Evolutionary conservation across 2,329 filamentous ascomycete genomes (phyloP), one percentile per base, ranked within the genome.

Genomic region (Aspergillus sp.): DNA sequence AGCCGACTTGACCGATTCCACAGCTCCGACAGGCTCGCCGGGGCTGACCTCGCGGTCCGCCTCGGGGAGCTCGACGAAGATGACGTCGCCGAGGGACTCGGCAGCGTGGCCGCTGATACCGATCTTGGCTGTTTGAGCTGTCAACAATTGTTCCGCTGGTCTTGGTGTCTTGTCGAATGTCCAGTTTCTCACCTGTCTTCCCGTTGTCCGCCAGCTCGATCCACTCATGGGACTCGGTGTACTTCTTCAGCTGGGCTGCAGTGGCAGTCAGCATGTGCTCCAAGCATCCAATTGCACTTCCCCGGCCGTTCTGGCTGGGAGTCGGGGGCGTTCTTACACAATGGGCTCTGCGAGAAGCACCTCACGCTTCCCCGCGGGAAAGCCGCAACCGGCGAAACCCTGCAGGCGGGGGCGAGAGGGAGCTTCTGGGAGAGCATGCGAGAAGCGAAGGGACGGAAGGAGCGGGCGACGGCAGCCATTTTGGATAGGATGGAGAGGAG

Each of bases 171-270:
- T 30, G 13, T 4, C 13, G 11, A n/a, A 17, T 29, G 15, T 17
- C 20, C 10, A 10, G 12, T 10, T 15, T 47, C 46, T 40, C 32
- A 54, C 84, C 88, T 30, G 80, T 81, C 63, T 83, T 89, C 59
- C 81, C 78, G 64, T 93, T 83, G 32, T 76, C 77, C 35, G 79
- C 80, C 39, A 94, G 68, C 64, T 95, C 86, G 59, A 98, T 79
- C 91, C 91, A 98, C 70, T 98, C 91, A 71, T 98, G 91, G 58
- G 95, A 89, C 61, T 88, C 82, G 45, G 91, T 95, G 72, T 93
- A 98, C 61, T 80, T 84, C 67, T 91, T 89, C 33, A 58, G 52
- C 44, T 61, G 53, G 37, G 54, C 65, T 68, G 34, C 24, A 40
- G 17, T 41, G 27, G 19, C 29, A 33, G 34, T 56, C 45, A 56